phyloP scores from a whole-genome alignment of 2,329 filamentous ascomycete genomes.

The Colletotrichum eleusines region DNA sequence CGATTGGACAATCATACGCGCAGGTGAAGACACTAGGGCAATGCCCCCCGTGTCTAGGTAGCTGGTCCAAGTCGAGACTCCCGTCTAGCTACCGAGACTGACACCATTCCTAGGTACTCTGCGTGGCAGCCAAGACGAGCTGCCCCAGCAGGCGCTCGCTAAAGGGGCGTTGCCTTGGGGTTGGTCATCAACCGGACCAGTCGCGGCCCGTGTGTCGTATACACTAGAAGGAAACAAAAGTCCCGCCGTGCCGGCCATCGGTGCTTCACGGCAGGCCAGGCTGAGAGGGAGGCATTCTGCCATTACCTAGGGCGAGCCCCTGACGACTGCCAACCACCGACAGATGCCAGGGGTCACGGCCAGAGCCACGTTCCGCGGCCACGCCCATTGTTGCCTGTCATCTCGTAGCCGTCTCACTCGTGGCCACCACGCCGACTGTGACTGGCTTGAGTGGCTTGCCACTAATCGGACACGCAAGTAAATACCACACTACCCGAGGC shows the following conservation, averaged over 20 bases:
- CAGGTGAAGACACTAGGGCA: background rate
- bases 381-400: background rate
- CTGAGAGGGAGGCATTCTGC: conserved; percentile 27
- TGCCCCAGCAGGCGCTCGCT: background rate
- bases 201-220: conserved; percentile 22
- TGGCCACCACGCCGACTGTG: background rate
- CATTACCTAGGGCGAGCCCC: background rate
- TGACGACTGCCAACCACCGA: background rate
- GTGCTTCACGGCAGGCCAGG: conserved; percentile 4
- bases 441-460: background rate
- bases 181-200: background rate
- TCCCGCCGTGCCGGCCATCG: background rate
- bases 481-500: background rate
- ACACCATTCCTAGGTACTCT: background rate
- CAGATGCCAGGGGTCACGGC: background rate
- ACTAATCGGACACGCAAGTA: background rate
- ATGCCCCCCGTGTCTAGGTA: background rate
- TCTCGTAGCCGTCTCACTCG: background rate
- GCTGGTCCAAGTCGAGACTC: background rate
- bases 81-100: background rate
- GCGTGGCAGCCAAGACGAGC: conserved; percentile 3
- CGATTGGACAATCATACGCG: background rate
- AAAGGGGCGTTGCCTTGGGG: background rate
- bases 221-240: background rate
- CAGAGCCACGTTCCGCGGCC: background rate